Conservation (phyloP, 2,329 filamentous ascomycete genomes). For the Colletotrichum coccodes region DNA sequence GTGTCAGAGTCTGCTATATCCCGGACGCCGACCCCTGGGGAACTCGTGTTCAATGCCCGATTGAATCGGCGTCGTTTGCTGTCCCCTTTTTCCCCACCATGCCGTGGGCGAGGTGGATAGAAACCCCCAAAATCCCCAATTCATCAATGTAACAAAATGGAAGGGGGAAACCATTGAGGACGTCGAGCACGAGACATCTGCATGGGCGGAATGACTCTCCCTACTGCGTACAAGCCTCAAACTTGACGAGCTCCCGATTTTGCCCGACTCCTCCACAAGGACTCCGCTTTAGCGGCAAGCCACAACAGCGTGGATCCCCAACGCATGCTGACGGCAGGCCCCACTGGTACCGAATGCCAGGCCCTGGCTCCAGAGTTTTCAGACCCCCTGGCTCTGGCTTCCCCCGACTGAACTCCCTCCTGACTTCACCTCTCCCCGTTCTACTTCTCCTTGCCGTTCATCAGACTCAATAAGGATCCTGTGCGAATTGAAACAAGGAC, state of each 20-base stretch:
- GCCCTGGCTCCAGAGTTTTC: slow-evolving; percentile 27
- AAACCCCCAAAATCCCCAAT: slow-evolving; percentile 23
- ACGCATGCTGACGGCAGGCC: slow-evolving; percentile 17
- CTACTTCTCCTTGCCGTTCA: slow-evolving; percentile 1
- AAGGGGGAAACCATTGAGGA: slow-evolving; percentile 1
- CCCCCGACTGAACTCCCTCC: slow-evolving; percentile 15
- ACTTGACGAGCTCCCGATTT: slow-evolving; percentile 26
- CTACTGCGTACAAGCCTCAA: slow-evolving; percentile 25
- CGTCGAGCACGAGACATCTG: slow-evolving; percentile 9
- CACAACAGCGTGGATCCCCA: slow-evolving; percentile 14
- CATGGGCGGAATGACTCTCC: slow-evolving; percentile 31
- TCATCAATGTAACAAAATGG: slow-evolving; percentile 14
- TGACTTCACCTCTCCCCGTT: slow-evolving; percentile 9
- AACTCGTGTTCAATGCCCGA: slow-evolving; percentile 27
- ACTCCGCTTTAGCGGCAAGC: slow-evolving; percentile 29
- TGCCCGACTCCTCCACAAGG: slow-evolving; percentile 31
- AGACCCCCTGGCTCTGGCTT: not conserved
- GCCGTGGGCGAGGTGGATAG: slow-evolving; percentile 10
- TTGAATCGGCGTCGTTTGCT: slow-evolving; percentile 16
- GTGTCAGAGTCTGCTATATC: slow-evolving; percentile 9
- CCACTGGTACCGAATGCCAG: slow-evolving; percentile 31
- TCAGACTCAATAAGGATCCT: slow-evolving; percentile 20
- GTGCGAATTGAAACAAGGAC: slow-evolving; percentile 28
- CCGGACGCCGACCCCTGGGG: not conserved
- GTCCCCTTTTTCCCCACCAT: slow-evolving; percentile 22